Evolutionary conservation across 2,329 filamentous ascomycete species (phyloP), one percentile per base, ranked within the genome.

Genomic region (Fusarium albosuccineum): DNA sequence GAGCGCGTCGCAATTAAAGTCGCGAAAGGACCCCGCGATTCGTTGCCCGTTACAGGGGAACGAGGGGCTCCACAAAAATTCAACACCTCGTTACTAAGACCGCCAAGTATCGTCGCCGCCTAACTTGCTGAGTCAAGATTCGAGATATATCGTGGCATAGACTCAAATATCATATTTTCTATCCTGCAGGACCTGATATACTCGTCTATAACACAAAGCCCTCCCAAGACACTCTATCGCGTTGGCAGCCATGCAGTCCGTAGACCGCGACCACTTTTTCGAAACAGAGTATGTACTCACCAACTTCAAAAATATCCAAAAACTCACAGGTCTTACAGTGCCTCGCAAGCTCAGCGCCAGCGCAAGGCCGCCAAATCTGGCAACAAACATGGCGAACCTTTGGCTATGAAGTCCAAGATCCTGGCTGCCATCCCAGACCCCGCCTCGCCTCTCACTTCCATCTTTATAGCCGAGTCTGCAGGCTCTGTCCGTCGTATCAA

Each of bases 391-490:
- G 96, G 96, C 75, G 86, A 89, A 63, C 96, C 95, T 5, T 88
- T 97, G 70, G 84, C 84, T 57, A 85, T 97, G 59, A 89, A 91
- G 68, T 95, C 93, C 67, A 99, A 99, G 81, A 87, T 98, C 60
- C 85, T 97, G 54, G 93, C 91, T 29, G 87, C 92, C 30, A 81
- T 88, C 22, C 76, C 85, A 10, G 92, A 97, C 75, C 91, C 92
- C 8, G 81, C 84, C 50, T 86, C 87, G 53, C 78, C 85, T 4
- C 75, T 79, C 11, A 82, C 82, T 16, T 83, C 85, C 7, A 82
- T 97, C 39, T 94, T 93, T 77, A 84, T 97, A 34, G 94, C 95
- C 27, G 94, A 97, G 78, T 96, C 94, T 51, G 90, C 91, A n/a
- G 95, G 94, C 5, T 89, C 87, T 46, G 89, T 96, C 37, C 89